These are phyloP conservation scores for Podospora pseudoanserina DNA, from an alignment of 495 filamentous ascomycete species.

Conservation along the genomic window DNA sequence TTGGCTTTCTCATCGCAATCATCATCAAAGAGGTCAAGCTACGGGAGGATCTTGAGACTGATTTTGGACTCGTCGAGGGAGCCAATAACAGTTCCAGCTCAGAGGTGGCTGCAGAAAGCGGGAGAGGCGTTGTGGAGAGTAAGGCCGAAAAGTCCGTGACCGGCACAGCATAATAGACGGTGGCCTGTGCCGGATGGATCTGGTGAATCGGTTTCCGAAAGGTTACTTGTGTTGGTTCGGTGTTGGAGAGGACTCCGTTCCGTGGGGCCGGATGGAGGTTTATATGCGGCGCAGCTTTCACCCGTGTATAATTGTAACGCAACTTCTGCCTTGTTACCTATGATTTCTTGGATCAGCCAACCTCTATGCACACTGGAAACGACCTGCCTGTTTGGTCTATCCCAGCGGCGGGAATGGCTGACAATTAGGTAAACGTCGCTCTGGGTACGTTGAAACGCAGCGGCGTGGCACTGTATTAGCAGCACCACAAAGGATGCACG, in stretches of 20 bases:
- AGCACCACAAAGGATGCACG: background rate
- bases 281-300: background rate
- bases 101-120: background rate
- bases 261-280: background rate
- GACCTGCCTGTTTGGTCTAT: background rate
- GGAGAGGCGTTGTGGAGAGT: background rate
- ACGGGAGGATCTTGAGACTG: background rate
- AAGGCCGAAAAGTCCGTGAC: background rate
- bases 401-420: background rate
- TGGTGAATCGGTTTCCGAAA: background rate
- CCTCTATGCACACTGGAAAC: background rate
- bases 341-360: background rate
- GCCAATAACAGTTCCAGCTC: background rate
- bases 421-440: background rate
- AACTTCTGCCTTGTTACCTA: background rate
- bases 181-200: background rate
- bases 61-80: background rate
- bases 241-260: background rate
- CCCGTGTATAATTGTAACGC: background rate
- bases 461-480: background rate
- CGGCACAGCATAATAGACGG: background rate
- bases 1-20: background rate
- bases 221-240: background rate
- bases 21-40: background rate
- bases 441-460: background rate